Percentiles rank a stretch among this genome's conserved stretches.
These are phyloP conservation scores for Kandelia obovata DNA, from an alignment of 345 rosid species.

Conservation along the genomic window DNA sequence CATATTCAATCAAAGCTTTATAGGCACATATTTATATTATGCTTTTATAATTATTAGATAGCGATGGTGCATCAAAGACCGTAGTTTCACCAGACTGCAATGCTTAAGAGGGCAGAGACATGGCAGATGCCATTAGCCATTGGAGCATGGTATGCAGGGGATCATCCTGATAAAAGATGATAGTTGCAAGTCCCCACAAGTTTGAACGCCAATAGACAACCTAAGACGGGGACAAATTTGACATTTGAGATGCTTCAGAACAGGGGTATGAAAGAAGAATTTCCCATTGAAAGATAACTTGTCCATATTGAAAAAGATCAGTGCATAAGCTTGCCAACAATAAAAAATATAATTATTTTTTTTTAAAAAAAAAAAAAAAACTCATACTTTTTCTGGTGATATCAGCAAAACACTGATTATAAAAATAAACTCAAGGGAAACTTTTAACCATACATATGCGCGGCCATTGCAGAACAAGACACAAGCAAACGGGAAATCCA, in stretches of 20 bases:
- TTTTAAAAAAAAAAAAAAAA: background rate
- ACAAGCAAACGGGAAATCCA: conserved; percentile 7
- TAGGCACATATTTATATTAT: no score
- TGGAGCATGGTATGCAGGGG: background rate
- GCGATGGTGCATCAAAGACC: no score
- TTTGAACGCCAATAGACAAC: no score
- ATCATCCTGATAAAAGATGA: no score
- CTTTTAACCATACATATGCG: conserved; percentile 17
- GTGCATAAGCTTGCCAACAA: conserved; percentile 13
- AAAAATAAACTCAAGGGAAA: conserved; percentile 15
- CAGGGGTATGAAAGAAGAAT: conserved; percentile 5
- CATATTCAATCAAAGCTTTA: no score
- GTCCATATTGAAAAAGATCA: conserved; percentile 2
- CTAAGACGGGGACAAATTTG: conserved; percentile 4
- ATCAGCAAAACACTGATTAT: conserved; percentile 11
- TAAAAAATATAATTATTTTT: conserved; percentile 5
- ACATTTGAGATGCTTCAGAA: conserved; percentile 14
- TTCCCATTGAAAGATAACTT: conserved; percentile 11
- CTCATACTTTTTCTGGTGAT: conserved; percentile 5
- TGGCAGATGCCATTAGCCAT: no score
- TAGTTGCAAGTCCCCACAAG: background rate
- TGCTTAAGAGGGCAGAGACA: no score
- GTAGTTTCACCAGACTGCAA: no score
- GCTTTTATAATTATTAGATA: no score
- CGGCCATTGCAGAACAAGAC: conserved; percentile 11